Percentiles rank a stretch among this genome's conserved stretches.
These are phyloP conservation scores for Trichoderma asperellum DNA, from an alignment of 2,329 filamentous ascomycete genomes.

Conservation along the genomic window DNA sequence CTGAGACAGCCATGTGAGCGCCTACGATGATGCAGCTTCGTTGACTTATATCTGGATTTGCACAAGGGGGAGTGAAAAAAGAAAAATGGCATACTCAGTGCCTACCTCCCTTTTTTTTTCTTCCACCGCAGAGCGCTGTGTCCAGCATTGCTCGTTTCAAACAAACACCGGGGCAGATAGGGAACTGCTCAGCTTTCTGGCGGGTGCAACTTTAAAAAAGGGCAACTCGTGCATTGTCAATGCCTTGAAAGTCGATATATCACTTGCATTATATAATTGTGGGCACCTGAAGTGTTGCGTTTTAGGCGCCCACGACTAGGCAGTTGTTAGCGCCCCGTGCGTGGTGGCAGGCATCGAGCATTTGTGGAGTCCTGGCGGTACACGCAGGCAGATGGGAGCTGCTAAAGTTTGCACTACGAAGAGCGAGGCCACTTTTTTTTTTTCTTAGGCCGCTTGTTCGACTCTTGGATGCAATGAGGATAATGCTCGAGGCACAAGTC, in stretches of 20 bases:
- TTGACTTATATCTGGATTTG: neutral
- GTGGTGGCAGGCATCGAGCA: slow-evolving; percentile 1
- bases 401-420: slow-evolving; percentile 11
- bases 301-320: slow-evolving; percentile 21
- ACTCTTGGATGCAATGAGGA: neutral
- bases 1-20: neutral
- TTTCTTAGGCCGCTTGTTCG: no score
- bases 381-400: neutral
- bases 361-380: neutral
- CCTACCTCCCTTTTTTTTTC: no score
- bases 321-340: neutral
- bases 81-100: neutral
- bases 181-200: neutral
- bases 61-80: neutral
- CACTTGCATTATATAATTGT: slow-evolving; percentile 6
- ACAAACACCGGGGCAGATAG: neutral
- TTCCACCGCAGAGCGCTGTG: no score
- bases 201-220: neutral
- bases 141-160: neutral
- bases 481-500: neutral
- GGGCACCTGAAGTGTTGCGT: neutral
- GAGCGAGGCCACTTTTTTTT: neutral
- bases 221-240: neutral
- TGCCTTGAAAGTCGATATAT: slow-evolving; percentile 16
- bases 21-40: neutral